Conservation (phyloP, 805 yeast genomes). For the Sugiyamaella chiloensis region DNA sequence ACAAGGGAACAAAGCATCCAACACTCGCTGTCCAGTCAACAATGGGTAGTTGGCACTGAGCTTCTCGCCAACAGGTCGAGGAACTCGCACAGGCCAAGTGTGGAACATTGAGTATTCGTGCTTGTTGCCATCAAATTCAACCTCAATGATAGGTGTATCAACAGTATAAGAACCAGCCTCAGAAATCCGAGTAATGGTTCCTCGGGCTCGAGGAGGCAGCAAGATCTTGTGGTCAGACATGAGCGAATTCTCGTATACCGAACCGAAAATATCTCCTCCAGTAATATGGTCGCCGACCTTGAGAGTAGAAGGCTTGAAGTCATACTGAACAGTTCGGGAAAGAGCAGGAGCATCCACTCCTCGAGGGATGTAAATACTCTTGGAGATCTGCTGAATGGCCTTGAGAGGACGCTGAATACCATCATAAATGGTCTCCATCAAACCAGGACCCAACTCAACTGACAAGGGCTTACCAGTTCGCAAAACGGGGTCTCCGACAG, state of each 20-base stretch:
- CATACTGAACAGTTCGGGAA: conserved; percentile 75
- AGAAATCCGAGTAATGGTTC: conserved; percentile 89
- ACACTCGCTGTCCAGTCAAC: conserved; percentile 97
- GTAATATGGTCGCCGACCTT: conserved; percentile 96
- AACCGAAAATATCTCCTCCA: conserved; percentile 97
- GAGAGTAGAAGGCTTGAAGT: conserved; percentile 72
- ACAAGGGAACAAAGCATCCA: conserved; percentile 96
- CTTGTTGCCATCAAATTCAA: conserved; percentile 88
- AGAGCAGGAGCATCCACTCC: conserved; percentile 98
- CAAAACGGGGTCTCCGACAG: conserved; percentile 97
- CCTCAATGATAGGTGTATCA: conserved; percentile 85
- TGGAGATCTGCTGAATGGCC: conserved; percentile 81
- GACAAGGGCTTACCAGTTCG: conserved; percentile 99
- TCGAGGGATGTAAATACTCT: conserved; percentile 96
- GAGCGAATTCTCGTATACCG: conserved; percentile 89
- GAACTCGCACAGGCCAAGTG: conserved; percentile 99
- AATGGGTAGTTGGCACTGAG: conserved; percentile 91
- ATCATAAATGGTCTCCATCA: conserved; percentile 98
- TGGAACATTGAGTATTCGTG: conserved; percentile 89
- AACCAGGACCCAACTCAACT: conserved; percentile 98
- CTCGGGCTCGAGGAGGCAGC: conserved; percentile 97
- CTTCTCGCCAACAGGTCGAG: conserved; percentile 97
- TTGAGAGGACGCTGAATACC: conserved; percentile 99
- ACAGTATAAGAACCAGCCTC: conserved; percentile 87
- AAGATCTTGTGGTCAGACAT: conserved; percentile 89